Evolutionary conservation across 805 yeast genomes (phyloP).

Genomic region (Peterozyma toletana): DNA sequence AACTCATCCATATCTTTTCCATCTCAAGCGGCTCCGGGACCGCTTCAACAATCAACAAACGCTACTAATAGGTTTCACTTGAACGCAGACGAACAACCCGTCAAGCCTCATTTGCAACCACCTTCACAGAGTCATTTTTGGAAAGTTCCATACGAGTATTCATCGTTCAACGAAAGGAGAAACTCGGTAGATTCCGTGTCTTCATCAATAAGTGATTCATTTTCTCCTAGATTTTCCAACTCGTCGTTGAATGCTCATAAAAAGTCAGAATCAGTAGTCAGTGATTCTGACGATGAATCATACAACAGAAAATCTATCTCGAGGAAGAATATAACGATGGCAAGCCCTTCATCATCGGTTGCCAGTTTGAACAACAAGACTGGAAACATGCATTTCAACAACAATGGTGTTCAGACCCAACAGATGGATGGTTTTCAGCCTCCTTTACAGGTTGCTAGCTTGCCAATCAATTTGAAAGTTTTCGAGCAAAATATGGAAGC

Average conservation of each 20-base stretch:
- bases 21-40: neutral
- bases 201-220: conserved; percentile 35
- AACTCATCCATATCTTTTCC: neutral
- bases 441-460: conserved; percentile 12
- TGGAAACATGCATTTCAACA: neutral
- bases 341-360: conserved; percentile 8
- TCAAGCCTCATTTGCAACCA: neutral
- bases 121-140: conserved; percentile 41
- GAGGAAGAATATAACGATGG: conserved; percentile 10
- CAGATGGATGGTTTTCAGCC: conserved; percentile 2
- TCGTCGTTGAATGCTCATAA: conserved; percentile 5
- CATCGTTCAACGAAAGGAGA: conserved; percentile 27
- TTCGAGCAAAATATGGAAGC: conserved; percentile 27
- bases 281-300: conserved; percentile 9
- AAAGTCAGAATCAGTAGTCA: conserved; percentile 13
- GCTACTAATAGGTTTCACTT: no score
- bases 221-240: conserved; percentile 17
- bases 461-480: conserved; percentile 15
- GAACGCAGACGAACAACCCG: conserved; percentile 5
- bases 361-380: conserved; percentile 1
- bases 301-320: conserved; percentile 2
- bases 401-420: neutral
- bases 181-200: conserved; percentile 43
- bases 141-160: conserved; percentile 59
- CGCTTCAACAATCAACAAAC: no score